Conservation (phyloP, 805 yeast genomes). For the Zygosaccharomyces bailii region DNA sequence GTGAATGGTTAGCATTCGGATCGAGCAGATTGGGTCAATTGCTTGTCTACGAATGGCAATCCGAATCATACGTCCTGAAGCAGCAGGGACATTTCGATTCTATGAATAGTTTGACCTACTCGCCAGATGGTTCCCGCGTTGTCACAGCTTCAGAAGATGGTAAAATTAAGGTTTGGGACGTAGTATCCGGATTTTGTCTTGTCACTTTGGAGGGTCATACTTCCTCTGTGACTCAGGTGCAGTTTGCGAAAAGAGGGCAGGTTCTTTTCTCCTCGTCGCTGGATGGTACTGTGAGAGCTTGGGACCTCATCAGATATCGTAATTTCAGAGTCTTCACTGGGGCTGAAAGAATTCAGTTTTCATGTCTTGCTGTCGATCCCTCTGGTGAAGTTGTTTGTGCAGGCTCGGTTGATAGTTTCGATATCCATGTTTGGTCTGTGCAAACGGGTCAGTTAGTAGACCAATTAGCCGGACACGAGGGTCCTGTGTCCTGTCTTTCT, state of each 20-base stretch:
- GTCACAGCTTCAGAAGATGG: slow-evolving; percentile 98
- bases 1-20: slow-evolving; percentile 98
- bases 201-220: slow-evolving; percentile 90
- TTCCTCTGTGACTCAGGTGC: slow-evolving; percentile 82
- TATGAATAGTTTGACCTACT: slow-evolving; percentile 75
- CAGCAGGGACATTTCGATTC: slow-evolving; percentile 98
- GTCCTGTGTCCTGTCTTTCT: slow-evolving; percentile 84
- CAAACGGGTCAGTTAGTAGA: slow-evolving; percentile 92
- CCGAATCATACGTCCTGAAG: slow-evolving; percentile 89
- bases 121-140: slow-evolving; percentile 90
- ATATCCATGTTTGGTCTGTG: slow-evolving; percentile 94
- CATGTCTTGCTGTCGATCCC: slow-evolving; percentile 89
- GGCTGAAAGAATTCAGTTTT: slow-evolving; percentile 81
- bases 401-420: slow-evolving; percentile 85
- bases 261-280: slow-evolving; percentile 87
- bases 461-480: slow-evolving; percentile 87
- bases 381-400: slow-evolving; percentile 97
- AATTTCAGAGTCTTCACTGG: slow-evolving; percentile 95
- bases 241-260: slow-evolving; percentile 84
- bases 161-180: slow-evolving; percentile 94
- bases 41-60: slow-evolving; percentile 97
- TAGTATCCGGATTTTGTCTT: slow-evolving; percentile 84
- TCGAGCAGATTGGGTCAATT: slow-evolving; percentile 88
- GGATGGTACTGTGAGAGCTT: slow-evolving; percentile 96
- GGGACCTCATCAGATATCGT: slow-evolving; percentile 91